Evolutionary conservation across 2,329 filamentous ascomycete genomes (phyloP), one percentile per base, ranked within the genome.

Genomic region (Onygenales sp.): DNA sequence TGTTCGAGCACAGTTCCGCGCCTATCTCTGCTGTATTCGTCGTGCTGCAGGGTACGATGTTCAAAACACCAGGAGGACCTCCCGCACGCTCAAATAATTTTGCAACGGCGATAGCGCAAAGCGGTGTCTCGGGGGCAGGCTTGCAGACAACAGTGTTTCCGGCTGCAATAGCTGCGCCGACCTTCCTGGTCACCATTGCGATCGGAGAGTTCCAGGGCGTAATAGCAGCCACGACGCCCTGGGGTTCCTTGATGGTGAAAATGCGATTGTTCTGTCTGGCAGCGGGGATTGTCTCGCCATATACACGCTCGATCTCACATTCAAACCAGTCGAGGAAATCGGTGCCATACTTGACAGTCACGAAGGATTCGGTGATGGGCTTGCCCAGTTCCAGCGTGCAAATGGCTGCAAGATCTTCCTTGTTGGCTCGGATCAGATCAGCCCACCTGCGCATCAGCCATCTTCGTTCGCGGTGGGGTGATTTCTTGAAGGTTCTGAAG

Each of bases 51-150:
- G 87, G 90, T 56, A 95, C 76, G 52, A 95, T 75, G 71, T 95
- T 95, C 59, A 95, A 78, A 1, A 93, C 88, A 36, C 54, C 54
- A 4, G 48, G 13, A 7, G 58, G 56, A 14, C 51, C 48, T 10
- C 55, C 59, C 4, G 58, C 56, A 10, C 52, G 48, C 27, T 57
- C 52, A 40, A 53, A 54, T n/a, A 59, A 34, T 10, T 56, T 54
- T 3, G 58, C 58, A 13, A 58, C 47, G 2, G 89, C 89, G 32
- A 92, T 81, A 0, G 87, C 81, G 27, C 88, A 92, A 65, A 89
- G 88, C 0, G 90, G 90, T 2, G 90, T 94, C 73, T 95, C 89
- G 48, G 84, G 84, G 1, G 89, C 88, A 9, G 88, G 84, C 68
- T 61, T 59, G 17, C 44, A 46, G 42, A 61, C 49, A 9, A 57